Percentiles rank a stretch among this genome's conserved stretches.
These are phyloP conservation scores for Excoecaria agallocha DNA, from an alignment of 345 rosid species.

Conservation along the genomic window DNA sequence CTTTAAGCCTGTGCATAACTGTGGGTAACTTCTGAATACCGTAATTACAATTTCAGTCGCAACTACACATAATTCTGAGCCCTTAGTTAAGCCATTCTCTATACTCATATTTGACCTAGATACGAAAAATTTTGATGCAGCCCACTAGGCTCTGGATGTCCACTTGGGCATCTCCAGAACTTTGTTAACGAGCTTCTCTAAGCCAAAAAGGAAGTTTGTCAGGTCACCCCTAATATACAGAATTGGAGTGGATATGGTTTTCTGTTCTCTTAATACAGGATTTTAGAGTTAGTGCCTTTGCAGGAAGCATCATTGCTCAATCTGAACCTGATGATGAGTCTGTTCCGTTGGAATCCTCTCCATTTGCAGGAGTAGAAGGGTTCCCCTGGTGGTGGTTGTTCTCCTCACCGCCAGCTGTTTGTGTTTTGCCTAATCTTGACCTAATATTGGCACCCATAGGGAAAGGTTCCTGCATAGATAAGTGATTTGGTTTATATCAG, in stretches of 20 bases:
- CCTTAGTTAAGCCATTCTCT: conserved; percentile 36
- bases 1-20: conserved; percentile 18
- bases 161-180: conserved; percentile 30
- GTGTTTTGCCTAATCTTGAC: conserved; percentile 66
- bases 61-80: conserved; percentile 43
- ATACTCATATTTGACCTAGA: conserved; percentile 24
- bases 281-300: conserved; percentile 39
- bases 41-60: conserved; percentile 12
- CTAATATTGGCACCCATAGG: conserved; percentile 75
- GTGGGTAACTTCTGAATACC: conserved; percentile 32
- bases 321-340: conserved; percentile 44
- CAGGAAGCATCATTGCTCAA: conserved; percentile 22
- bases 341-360: conserved; percentile 57
- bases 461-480: conserved; percentile 63
- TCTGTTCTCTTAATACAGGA: conserved; percentile 21
- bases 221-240: conserved; percentile 42
- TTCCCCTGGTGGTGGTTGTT: conserved; percentile 39
- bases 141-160: conserved; percentile 28
- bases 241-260: conserved; percentile 34
- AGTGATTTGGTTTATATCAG: background rate
- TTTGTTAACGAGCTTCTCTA: conserved; percentile 32
- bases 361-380: conserved; percentile 44
- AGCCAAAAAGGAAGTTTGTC: conserved; percentile 29
- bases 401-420: conserved; percentile 47
- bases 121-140: conserved; percentile 26